These are phyloP conservation scores for Dothidotthia symphoricarpi DNA, from an alignment of 2,329 filamentous ascomycete genomes.

Conservation along the genomic window DNA sequence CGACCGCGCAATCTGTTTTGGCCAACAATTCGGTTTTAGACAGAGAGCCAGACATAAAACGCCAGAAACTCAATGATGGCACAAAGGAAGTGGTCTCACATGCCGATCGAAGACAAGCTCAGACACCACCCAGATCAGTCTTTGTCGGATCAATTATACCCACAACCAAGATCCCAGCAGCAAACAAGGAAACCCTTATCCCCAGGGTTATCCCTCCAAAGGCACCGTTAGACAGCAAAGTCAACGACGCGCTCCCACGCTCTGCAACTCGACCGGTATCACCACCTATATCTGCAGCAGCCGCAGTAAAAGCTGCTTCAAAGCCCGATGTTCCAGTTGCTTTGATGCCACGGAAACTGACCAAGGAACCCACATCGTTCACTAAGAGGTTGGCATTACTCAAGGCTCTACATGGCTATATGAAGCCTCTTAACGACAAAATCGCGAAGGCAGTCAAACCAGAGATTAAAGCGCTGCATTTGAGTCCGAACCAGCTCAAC, in stretches of 20 bases:
- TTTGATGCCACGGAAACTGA: constrained; percentile 67
- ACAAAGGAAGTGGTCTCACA: constrained; percentile 8
- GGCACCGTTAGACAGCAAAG: constrained; percentile 4
- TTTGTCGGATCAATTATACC: constrained; percentile 28
- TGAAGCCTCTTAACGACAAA: constrained; percentile 65
- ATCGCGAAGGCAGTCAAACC: constrained; percentile 54
- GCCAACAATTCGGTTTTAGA: constrained; percentile 3
- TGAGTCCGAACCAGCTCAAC: constrained; percentile 67
- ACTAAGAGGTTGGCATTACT: constrained; percentile 45
- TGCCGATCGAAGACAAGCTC: background rate
- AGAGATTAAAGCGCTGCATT: constrained; percentile 54
- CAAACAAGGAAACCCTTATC: constrained; percentile 8
- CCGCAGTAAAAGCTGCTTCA: constrained; percentile 10
- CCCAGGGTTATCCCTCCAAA: constrained; percentile 3
- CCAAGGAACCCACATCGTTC: constrained; percentile 46
- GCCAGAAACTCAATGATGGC: constrained; percentile 29
- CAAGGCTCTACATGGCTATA: constrained; percentile 63
- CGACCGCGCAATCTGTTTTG: constrained; percentile 2
- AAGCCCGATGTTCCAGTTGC: constrained; percentile 46
- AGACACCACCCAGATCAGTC: constrained; percentile 12
- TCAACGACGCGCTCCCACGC: constrained; percentile 11
- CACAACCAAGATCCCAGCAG: constrained; percentile 10
- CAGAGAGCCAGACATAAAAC: constrained; percentile 25
- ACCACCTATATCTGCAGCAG: constrained; percentile 26
- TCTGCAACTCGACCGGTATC: constrained; percentile 33